Evolutionary conservation across 208 protist genomes (phyloP).

Genomic region (Naegleria gruberi): DNA sequence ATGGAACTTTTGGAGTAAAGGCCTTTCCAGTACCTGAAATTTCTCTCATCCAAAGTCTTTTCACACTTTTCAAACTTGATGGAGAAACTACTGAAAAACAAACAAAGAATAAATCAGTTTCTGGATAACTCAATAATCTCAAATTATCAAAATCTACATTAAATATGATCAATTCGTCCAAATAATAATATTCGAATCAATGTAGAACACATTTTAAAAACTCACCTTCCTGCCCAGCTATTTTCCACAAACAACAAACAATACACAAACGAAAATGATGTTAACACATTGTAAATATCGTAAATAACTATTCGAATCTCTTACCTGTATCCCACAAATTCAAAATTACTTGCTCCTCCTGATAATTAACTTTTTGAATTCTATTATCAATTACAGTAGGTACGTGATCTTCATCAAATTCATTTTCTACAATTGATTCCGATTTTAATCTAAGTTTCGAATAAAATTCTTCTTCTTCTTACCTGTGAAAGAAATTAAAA

Average conservation of each 20-base stretch:
- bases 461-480: background rate
- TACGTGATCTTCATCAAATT: background rate
- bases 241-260: too few species aligned
- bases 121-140: conserved; percentile 70
- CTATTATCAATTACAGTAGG: background rate
- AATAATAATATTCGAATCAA: background rate
- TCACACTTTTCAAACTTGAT: background rate
- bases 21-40: background rate
- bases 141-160: conserved; percentile 79
- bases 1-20: background rate
- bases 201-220: background rate
- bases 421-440: background rate
- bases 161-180: background rate
- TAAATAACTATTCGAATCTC: too few species aligned
- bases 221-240: background rate
- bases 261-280: too few species aligned
- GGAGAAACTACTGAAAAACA: conserved; percentile 7
- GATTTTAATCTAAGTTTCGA: background rate
- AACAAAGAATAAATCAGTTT: conserved; percentile 47
- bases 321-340: background rate
- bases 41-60: conserved; percentile 3
- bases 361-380: background rate
- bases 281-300: too few species aligned
- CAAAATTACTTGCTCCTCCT: background rate
- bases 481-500: background rate